Conservation (phyloP, 495 filamentous ascomycete genomes). For the Cenococcum geophilum region DNA sequence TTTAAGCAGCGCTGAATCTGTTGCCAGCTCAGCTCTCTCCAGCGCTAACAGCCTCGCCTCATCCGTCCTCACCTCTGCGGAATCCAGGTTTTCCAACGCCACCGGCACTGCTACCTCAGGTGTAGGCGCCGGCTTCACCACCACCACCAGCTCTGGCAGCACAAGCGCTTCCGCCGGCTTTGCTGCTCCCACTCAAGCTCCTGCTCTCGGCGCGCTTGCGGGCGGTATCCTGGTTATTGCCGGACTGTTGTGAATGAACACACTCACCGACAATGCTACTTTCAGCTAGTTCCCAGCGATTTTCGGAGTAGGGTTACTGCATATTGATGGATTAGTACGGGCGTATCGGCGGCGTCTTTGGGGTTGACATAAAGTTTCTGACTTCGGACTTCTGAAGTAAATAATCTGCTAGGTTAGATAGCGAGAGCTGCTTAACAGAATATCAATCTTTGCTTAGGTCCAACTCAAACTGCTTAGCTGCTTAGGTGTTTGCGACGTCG, state of each 20-base stretch:
- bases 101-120: too few relatives aligned
- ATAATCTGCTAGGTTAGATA: too few relatives aligned
- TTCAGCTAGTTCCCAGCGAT: not conserved
- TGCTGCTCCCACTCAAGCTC: not conserved
- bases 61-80: too few relatives aligned
- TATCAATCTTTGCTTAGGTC: too few relatives aligned
- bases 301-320: too few relatives aligned
- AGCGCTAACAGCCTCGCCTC: not conserved
- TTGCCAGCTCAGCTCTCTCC: not conserved
- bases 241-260: constrained; percentile 23
- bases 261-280: not conserved
- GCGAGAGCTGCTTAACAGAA: too few relatives aligned
- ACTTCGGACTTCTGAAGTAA: too few relatives aligned
- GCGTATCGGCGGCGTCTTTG: too few relatives aligned
- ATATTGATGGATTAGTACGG: too few relatives aligned
- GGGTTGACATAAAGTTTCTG: too few relatives aligned
- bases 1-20: not conserved
- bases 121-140: too few relatives aligned
- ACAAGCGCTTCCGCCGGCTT: not conserved
- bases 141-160: not conserved
- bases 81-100: too few relatives aligned
- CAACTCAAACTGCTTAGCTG: not conserved
- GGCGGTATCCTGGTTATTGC: constrained; percentile 21
- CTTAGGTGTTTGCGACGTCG: not conserved
- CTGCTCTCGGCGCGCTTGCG: constrained; percentile 18